Evolutionary conservation across 2,329 filamentous ascomycete genomes (phyloP).

Genomic region (Amylocarpus encephaloides): DNA sequence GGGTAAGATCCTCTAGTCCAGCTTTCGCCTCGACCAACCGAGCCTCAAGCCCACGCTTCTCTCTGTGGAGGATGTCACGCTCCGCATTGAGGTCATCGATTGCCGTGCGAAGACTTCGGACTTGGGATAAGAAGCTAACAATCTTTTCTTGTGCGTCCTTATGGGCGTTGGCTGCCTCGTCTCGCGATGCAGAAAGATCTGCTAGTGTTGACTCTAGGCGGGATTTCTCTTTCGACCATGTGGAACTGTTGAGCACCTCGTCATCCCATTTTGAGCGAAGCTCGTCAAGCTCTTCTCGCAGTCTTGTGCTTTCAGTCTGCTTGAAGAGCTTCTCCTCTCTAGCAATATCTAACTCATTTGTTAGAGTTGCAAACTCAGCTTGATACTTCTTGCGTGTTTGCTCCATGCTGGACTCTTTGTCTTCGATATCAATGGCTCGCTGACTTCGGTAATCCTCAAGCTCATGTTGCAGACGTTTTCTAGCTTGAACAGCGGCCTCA

Average conservation of each 20-base stretch:
- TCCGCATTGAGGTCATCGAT: slow-evolving; percentile 83
- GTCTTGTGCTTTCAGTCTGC: slow-evolving; percentile 77
- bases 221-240: slow-evolving; percentile 96
- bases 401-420: slow-evolving; percentile 93
- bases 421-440: slow-evolving; percentile 90
- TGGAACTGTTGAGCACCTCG: slow-evolving; percentile 93
- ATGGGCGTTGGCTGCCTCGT: slow-evolving; percentile 88
- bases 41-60: slow-evolving; percentile 84
- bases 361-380: slow-evolving; percentile 79
- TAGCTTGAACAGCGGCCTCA: slow-evolving; percentile 76
- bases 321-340: slow-evolving; percentile 81
- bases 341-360: slow-evolving; percentile 87
- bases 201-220: slow-evolving; percentile 84
- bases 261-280: slow-evolving; percentile 96
- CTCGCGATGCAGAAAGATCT: slow-evolving; percentile 82
- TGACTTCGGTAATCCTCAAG: slow-evolving; percentile 96
- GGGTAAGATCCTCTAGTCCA: slow-evolving; percentile 79
- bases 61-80: slow-evolving; percentile 74
- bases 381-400: slow-evolving; percentile 98
- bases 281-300: slow-evolving; percentile 95
- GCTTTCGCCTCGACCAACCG: slow-evolving; percentile 82
- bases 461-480: slow-evolving; percentile 93
- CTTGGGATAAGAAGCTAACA: slow-evolving; percentile 82
- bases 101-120: slow-evolving; percentile 72
- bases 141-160: slow-evolving; percentile 94